Base-by-base conservation (phyloP, 1,284 basidiomycete species). In the Apiotrichum domesticum region DNA sequence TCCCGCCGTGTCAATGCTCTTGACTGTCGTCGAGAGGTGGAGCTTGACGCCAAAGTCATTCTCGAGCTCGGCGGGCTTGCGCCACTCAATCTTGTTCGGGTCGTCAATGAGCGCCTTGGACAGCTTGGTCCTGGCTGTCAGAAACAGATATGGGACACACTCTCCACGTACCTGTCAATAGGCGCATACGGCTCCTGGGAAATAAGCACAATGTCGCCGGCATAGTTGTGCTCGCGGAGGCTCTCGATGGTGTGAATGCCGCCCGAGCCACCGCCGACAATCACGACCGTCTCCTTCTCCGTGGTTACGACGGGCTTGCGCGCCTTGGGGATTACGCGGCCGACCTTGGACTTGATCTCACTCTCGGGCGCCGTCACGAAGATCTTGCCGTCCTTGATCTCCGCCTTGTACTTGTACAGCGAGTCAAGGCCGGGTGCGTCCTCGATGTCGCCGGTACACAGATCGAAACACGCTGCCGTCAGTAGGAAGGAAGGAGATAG, bases 371-470 rank as follows among this genome's bases (percentile, higher is more conserved):
- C 91, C 0, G 87, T 87, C 37, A 97, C 90, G 64, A 84, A 80
- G 52, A 96, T 87, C 73, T 90, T 86, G 46, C 75, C 77, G 53
- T 77, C 74, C n/a, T 81, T 78, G 37, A 88, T 79, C 58, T 84
- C 79, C 0, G 84, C 83, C 61, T 85, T 83, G 82, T 92, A 95
- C 2, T 84, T 85, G 74, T 91, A 87, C 46, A 97, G 75, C n/a
- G 87, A 85, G 68, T 85, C 81, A 21, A 92, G 86, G 9, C 90
- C 93, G 7, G 93, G 93, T 0, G 91, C 87, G 73, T 97, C 92
- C 80, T 96, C 91, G 55, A 77, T 76, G 53, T 81, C 80, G 45
- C 79, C 78, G 3, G 83, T 87, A 77, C 84, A 85, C 46, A 90
- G 83, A 65, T 88, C 87, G 82, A 94, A 95, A 78, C 90, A 94